Base-by-base conservation (phyloP, 768 basidiomycete species). In the Exsudoporus frostii region DNA sequence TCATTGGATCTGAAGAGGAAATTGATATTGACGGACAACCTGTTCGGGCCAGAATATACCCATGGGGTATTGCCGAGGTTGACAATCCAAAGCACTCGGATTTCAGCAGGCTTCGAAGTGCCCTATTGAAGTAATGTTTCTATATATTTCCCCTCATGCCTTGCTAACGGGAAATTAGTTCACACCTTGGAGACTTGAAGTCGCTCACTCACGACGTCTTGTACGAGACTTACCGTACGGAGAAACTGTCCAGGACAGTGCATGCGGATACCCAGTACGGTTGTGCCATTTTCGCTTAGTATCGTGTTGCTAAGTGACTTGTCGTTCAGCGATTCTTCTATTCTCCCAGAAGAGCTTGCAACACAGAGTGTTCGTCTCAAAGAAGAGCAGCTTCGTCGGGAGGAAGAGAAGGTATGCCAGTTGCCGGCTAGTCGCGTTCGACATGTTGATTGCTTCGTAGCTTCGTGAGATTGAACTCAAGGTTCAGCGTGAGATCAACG, bases 81-180 rank as follows among this genome's bases (percentile, higher is more conserved):
- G 97, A 99, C 78, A 98, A 98, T 72, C 93, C 94, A n/a, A 90
- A 92, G 70, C 97, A 99, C 76, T 97, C 92, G n/a, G 97, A 99
- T 76, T 98, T 98, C 71, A 90, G 89, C 71, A 79, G 93, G 53
- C 82, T 99, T 54, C 79, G 96, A 61, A 89, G 90, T 57, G 96
- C 95, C 38, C 78, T 99, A 50, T 79, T 99, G 63, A 90, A 89
- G 92, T 94, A 69, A 64, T 78, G 20, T 45, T 72, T 22, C 9
- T 7, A 15, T 36, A 45, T 7, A 15, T 44, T 38, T 41, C n/a
- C 6, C 15, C 20, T 45, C 19, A 5, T 7, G 11, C 51, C 32
- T 46, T 50, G 36, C 58, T 67, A n/a, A 65, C 47, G 7, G 7
- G 7, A 24, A 24, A 45, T 41, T 59, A 94, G 92, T 72, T 94